phyloP scores from a whole-genome alignment of 257 asterid species.

The Craterostigma plantagineum region DNA sequence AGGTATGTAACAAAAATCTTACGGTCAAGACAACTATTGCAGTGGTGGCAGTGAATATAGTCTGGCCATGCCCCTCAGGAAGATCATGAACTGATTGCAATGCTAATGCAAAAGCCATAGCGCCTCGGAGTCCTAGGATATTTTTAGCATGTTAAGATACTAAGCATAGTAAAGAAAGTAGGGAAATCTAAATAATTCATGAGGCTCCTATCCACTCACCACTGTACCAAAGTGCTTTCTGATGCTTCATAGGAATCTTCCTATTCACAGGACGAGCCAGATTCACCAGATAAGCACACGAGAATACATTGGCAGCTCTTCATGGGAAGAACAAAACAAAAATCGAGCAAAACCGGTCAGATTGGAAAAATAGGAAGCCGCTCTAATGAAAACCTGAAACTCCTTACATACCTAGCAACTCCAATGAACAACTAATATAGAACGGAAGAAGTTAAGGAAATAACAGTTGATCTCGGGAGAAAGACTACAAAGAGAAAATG shows the following conservation, averaged over 20 bases:
- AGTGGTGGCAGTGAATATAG: constrained; percentile 96
- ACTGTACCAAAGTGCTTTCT: constrained; percentile 97
- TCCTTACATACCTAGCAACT: constrained; percentile 65
- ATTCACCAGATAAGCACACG: constrained; percentile 90
- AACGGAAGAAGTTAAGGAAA: constrained; percentile 37
- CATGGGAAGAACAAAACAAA: constrained; percentile 15
- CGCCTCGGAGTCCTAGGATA: constrained; percentile 87
- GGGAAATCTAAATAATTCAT: no score
- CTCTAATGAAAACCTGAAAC: constrained; percentile 8
- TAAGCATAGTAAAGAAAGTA: no score
- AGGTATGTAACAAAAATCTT: constrained; percentile 4
- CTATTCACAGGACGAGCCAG: constrained; percentile 66
- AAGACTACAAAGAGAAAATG: constrained; percentile 1
- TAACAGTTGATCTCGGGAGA: constrained; percentile 7
- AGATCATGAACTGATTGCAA: constrained; percentile 96
- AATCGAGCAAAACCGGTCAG: neutral
- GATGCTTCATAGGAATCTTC: constrained; percentile 84
- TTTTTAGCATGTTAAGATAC: no score
- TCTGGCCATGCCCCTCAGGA: constrained; percentile 98
- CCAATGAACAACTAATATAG: constrained; percentile 57
- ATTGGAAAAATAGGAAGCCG: constrained; percentile 4
- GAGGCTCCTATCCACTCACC: constrained; percentile 34
- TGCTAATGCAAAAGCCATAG: constrained; percentile 98
- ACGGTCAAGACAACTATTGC: constrained; percentile 93
- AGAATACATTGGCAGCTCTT: constrained; percentile 98